phyloP scores from a whole-genome alignment of 768 basidiomycete species.

The Tricholoma matsutake region DNA sequence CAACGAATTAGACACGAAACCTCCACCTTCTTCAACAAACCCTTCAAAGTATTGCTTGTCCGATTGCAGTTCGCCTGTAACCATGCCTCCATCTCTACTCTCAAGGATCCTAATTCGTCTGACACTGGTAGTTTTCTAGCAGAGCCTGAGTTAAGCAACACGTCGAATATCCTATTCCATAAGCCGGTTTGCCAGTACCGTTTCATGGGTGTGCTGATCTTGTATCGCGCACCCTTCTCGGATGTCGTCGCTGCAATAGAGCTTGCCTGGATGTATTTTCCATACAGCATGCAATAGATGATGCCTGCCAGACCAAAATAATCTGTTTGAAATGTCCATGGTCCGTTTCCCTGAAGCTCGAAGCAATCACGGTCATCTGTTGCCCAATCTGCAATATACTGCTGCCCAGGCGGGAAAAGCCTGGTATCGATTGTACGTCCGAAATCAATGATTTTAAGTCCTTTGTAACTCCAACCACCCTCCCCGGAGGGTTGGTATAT shows the following conservation, averaged over 20 bases:
- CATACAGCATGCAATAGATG: slow-evolving; percentile 94
- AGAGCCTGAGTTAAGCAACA: slow-evolving; percentile 77
- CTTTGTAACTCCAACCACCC: slow-evolving; percentile 84
- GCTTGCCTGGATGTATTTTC: slow-evolving; percentile 87
- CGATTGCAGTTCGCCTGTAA: slow-evolving; percentile 84
- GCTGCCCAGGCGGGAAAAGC: slow-evolving; percentile 76
- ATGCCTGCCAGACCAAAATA: slow-evolving; percentile 96
- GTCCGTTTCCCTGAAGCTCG: slow-evolving; percentile 77
- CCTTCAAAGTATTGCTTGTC: slow-evolving; percentile 76
- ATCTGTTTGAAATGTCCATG: slow-evolving; percentile 96
- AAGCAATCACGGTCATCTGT: slow-evolving; percentile 89
- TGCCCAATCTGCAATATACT: slow-evolving; percentile 84
- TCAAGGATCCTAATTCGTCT: slow-evolving; percentile 58
- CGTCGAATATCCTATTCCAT: slow-evolving; percentile 82
- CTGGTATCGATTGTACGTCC: slow-evolving; percentile 90
- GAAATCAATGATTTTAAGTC: slow-evolving; percentile 93
- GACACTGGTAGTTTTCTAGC: slow-evolving; percentile 69
- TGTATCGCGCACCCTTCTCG: slow-evolving; percentile 44
- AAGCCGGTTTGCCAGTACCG: slow-evolving; percentile 93
- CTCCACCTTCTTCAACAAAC: slow-evolving; percentile 80
- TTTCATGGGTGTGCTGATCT: slow-evolving; percentile 76
- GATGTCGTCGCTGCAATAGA: slow-evolving; percentile 40
- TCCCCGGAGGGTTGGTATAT: slow-evolving; percentile 77
- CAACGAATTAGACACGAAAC: slow-evolving; percentile 40
- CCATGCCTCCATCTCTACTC: slow-evolving; percentile 87